phyloP scores from a whole-genome alignment of 129 eudicot species.

The Flaveria sonorensis region DNA sequence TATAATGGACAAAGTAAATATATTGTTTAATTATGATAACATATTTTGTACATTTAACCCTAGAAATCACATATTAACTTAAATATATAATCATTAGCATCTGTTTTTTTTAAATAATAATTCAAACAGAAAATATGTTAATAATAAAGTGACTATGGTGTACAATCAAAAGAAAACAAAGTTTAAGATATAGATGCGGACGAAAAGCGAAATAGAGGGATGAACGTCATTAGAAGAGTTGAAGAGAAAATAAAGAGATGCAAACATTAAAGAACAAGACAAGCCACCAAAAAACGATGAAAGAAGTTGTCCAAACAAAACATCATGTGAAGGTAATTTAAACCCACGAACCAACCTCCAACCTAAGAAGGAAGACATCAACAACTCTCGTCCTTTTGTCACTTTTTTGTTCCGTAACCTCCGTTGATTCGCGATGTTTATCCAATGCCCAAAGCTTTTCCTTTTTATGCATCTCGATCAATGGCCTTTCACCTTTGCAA shows the following conservation, averaged over 20 bases:
- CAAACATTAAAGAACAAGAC: slow-evolving; percentile 1
- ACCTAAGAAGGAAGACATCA: neutral
- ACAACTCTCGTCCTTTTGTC: neutral
- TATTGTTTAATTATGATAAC: too few species aligned
- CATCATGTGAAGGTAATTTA: neutral
- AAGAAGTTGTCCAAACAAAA: slow-evolving; percentile 2
- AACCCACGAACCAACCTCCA: neutral
- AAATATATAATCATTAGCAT: neutral
- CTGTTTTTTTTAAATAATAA: neutral
- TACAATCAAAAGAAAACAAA: neutral
- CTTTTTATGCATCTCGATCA: too few species aligned
- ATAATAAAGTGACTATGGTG: neutral
- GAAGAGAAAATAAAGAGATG: neutral
- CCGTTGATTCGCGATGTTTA: neutral
- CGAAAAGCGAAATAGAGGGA: neutral
- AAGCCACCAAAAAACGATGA: neutral
- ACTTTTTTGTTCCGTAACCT: neutral
- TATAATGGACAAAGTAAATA: too few species aligned
- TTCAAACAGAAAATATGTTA: neutral
- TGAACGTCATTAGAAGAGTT: neutral
- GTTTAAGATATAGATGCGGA: neutral
- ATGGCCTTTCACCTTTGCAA: too few species aligned
- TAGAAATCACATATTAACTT: neutral
- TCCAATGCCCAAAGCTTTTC: too few species aligned
- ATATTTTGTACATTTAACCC: too few species aligned